Base-by-base conservation (phyloP, 2,329 filamentous ascomycete genomes). In the Alternaria tenuissima region DNA sequence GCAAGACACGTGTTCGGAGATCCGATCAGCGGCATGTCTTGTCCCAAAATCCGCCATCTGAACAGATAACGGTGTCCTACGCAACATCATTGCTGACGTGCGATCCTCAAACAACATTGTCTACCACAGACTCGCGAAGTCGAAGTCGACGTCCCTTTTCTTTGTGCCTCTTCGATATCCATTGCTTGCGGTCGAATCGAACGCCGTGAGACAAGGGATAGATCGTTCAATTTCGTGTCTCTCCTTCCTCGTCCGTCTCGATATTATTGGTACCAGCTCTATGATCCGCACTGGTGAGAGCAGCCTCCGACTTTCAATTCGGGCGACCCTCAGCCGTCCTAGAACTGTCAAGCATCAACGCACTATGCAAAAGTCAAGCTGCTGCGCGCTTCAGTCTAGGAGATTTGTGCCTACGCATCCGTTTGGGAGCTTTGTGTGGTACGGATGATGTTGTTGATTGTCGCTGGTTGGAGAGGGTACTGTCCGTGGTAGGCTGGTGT, bases 331-430 rank as follows among this genome's bases (percentile, higher is more conserved):
- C 52, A 59, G 58, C 62, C 57, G 22, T 49, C 43, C 52, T 59
- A 52, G 46, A 26, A 3, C 32, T 55, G 44, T 55, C 51, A 55
- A 55, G 52, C 52, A 36, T 44, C 38, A 18, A 22, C 57, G 38
- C 41, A 55, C 39, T 41, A 46, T 49, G 49, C 39, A 59, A 52
- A 59, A 53, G 48, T 51, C 39, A 48, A 51, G 56, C 61, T 55
- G 30, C 39, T 55, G 28, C 49, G 38, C 32, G 38, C 44, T 52
- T 57, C 41, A 55, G 53, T 36, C 58, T 57, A 61, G 58, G 52
- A 57, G 58, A 55, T 55, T 43, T 52, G 51, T 52, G 61, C 61
- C 57, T 49, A 64, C 52, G 61, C 57, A 64, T 42, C 52, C 39
- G 39, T 34, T 49, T 44, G 46, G 46, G 11, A 49, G 54, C 22